Percentiles rank a stretch among this genome's conserved stretches.
These are phyloP conservation scores for Zygoascus biomembranicola DNA, from an alignment of 805 yeast genomes.

Conservation along the genomic window DNA sequence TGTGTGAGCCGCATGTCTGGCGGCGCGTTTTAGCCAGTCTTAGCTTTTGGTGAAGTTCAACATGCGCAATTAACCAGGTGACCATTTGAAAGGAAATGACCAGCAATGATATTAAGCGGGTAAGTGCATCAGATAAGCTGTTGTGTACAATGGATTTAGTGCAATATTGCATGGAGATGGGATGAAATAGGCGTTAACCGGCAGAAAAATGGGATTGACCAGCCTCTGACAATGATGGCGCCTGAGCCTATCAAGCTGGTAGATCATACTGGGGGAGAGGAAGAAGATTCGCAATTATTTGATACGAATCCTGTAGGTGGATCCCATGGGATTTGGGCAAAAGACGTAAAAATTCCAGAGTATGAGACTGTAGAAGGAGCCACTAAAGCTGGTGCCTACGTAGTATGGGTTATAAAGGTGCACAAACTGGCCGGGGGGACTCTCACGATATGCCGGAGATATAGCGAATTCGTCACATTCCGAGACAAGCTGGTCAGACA, in stretches of 20 bases:
- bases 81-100: too few species aligned
- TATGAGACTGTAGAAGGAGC: slow-evolving; percentile 34
- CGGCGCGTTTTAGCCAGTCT: too few species aligned
- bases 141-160: too few species aligned
- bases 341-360: slow-evolving; percentile 31
- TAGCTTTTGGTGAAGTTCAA: too few species aligned
- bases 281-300: background rate
- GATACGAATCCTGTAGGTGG: background rate
- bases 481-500: slow-evolving; percentile 31
- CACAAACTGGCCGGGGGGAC: slow-evolving; percentile 28
- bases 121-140: background rate
- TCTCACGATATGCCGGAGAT: slow-evolving; percentile 48
- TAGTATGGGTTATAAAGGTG: slow-evolving; percentile 34
- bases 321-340: slow-evolving; percentile 31
- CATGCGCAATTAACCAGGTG: too few species aligned
- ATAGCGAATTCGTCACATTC: slow-evolving; percentile 52
- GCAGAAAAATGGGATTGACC: background rate
- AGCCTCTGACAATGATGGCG: slow-evolving; percentile 3
- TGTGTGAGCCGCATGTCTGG: too few species aligned
- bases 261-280: slow-evolving; percentile 6
- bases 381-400: slow-evolving; percentile 32
- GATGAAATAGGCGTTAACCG: background rate
- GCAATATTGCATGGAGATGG: too few species aligned
- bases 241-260: slow-evolving; percentile 17
- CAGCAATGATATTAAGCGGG: background rate